Conservation (phyloP, 179 eudicot species). For the Vitellaria paradoxa region DNA sequence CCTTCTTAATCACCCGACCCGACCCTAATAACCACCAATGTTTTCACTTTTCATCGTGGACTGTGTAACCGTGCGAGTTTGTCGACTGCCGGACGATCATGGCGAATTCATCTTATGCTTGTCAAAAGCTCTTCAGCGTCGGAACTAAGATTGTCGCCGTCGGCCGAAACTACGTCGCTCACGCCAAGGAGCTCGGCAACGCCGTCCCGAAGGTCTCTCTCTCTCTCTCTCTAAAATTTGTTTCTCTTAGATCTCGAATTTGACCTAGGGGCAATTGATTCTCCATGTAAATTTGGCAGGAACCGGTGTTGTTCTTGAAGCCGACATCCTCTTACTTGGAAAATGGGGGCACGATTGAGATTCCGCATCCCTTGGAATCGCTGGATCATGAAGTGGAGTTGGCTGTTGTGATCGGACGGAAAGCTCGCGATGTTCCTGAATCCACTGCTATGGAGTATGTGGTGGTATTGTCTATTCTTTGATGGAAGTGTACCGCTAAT, state of each 20-base stretch:
- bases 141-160: conserved; percentile 19
- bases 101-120: conserved; percentile 25
- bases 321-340: conserved; percentile 87
- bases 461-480: conserved; percentile 47
- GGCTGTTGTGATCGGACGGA: conserved; percentile 76
- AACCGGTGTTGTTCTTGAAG: conserved; percentile 89
- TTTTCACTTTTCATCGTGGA: too few relatives aligned
- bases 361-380: conserved; percentile 68
- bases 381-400: conserved; percentile 94
- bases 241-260: too few relatives aligned
- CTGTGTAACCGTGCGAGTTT: too few relatives aligned
- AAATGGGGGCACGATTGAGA: conserved; percentile 84
- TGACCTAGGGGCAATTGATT: neutral
- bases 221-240: neutral
- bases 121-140: conserved; percentile 29
- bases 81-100: conserved; percentile 1
- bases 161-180: conserved; percentile 21
- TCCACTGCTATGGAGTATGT: conserved; percentile 75
- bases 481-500: too few relatives aligned
- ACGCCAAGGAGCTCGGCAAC: conserved; percentile 22
- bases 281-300: conserved; percentile 27
- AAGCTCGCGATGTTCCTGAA: conserved; percentile 84
- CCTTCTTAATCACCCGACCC: too few relatives aligned
- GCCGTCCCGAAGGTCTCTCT: conserved; percentile 35
- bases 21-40: too few relatives aligned